Conservation (phyloP, 306 rosid genomes). For the Rubus parviflorus region DNA sequence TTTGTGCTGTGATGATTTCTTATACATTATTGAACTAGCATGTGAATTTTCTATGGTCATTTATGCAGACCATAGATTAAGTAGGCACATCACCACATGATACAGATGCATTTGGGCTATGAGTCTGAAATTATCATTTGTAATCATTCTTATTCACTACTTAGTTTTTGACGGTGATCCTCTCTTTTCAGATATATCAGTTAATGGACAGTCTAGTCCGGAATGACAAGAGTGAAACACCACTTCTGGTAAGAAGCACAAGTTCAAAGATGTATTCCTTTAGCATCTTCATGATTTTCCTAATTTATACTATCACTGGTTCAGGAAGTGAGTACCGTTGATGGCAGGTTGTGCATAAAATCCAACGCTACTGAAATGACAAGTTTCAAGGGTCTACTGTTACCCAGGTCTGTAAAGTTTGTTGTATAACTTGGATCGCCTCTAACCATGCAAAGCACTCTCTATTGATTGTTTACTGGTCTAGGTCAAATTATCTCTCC, state of each 20-base stretch:
- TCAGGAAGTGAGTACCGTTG: constrained; percentile 76
- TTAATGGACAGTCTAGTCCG: constrained; percentile 70
- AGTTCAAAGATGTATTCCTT: constrained; percentile 12
- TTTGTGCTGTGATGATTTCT: background rate
- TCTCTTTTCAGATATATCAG: constrained; percentile 59
- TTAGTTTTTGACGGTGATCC: background rate
- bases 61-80: background rate
- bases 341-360: constrained; percentile 94
- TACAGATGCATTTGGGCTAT: background rate
- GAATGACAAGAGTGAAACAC: constrained; percentile 55
- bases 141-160: background rate
- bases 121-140: background rate
- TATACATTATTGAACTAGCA: background rate
- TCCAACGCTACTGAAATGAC: constrained; percentile 55
- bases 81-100: background rate
- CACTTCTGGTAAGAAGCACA: constrained; percentile 61
- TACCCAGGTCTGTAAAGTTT: constrained; percentile 69
- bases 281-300: constrained; percentile 23
- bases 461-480: constrained; percentile 10
- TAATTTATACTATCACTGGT: constrained; percentile 33
- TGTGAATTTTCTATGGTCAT: background rate
- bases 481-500: constrained; percentile 3
- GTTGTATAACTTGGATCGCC: constrained; percentile 21
- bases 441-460: constrained; percentile 26
- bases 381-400: constrained; percentile 64